Evolutionary conservation across 345 rosid genomes (phyloP), one percentile per base, ranked within the genome.

Genomic region (Rhizophora mangle): DNA sequence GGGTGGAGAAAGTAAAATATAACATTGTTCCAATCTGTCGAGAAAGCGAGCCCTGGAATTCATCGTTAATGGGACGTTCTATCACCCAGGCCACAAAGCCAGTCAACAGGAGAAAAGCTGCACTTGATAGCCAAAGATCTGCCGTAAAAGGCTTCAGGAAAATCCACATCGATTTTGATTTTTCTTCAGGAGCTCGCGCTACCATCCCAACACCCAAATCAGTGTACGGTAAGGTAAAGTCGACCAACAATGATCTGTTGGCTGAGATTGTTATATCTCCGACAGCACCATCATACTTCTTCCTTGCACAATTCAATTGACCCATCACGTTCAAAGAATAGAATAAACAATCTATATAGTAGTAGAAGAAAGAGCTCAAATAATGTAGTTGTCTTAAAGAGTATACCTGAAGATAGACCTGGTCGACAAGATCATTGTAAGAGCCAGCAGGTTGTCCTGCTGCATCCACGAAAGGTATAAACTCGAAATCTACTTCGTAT

Each of bases 1-100:
- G 68, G 4, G 86, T 83, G 16, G 87, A 82, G 74, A 88, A 86
- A 19, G 87, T 79, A 68, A 78, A 86, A 78, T 67, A 85, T 22
- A 82, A 70, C 0, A 73, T 32, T 1, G 74, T 72, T 20, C 89
- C 83, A 29, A 83, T 27, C 72, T 83, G 87, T 27, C 79, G 58
- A 13, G 66, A 3, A 29, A 75, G 65, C 7, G 88, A 49, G 13
- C 92, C 90, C 2, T 76, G 75, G 67, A 89, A 84, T 15, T 77
- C 84, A 0, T 4, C 6, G 62, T 85, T 84, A 19, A 64, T 64
- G 3, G 49, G 51, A 62, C 73, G 85, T 72, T 89, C 92, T n/a
- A 87, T 72, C 19, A 85, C 65, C 87, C 90, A 85, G 20, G 84
- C 83, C 24, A 84, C 69, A 4, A 72, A 27, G 2, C 86, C 88